These are phyloP conservation scores for Triangularia verruculosa DNA, from an alignment of 2,329 filamentous ascomycete genomes.

Conservation along the genomic window DNA sequence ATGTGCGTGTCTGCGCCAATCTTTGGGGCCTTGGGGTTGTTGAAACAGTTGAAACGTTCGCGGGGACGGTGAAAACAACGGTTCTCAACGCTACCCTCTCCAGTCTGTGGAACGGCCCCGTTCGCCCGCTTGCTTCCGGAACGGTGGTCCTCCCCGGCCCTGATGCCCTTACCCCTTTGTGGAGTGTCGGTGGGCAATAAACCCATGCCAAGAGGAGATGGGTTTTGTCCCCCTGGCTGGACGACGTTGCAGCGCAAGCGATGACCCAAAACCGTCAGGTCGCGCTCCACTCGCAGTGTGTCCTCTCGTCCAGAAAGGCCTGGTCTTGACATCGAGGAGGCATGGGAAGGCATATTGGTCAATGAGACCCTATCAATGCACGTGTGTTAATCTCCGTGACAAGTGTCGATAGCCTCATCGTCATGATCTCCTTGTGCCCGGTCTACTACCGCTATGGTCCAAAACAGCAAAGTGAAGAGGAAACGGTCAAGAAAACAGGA, in stretches of 20 bases:
- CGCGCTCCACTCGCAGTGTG: constrained; percentile 12
- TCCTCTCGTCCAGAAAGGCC: constrained; percentile 17
- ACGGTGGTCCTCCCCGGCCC: constrained; percentile 6
- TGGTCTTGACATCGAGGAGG: constrained; percentile 1
- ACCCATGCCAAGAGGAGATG: constrained; percentile 13
- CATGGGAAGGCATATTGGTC: constrained; percentile 2
- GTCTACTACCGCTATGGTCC: constrained; percentile 1
- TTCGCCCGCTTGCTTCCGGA: constrained; percentile 13
- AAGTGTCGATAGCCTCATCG: constrained; percentile 14
- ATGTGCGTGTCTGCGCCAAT: constrained; percentile 4
- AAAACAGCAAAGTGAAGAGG: not conserved
- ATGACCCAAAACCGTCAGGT: constrained; percentile 14
- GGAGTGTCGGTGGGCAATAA: constrained; percentile 9
- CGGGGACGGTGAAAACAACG: constrained; percentile 17
- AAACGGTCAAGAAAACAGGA: constrained; percentile 2
- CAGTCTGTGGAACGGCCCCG: not conserved
- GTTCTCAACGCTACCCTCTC: constrained; percentile 1
- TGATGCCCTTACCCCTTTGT: constrained; percentile 9
- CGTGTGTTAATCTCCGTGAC: constrained; percentile 12
- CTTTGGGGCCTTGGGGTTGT: constrained; percentile 5
- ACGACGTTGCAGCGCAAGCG: constrained; percentile 18
- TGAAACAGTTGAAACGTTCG: constrained; percentile 19
- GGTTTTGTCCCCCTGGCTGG: constrained; percentile 9
- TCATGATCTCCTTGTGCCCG: constrained; percentile 10
- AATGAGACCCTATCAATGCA: constrained; percentile 11